A percentile compares a stretch with the other conserved stretches of the same genome.
These are phyloP conservation scores for Plenodomus tracheiphilus DNA, from an alignment of 2,329 filamentous ascomycete genomes.

Conservation along the genomic window DNA sequence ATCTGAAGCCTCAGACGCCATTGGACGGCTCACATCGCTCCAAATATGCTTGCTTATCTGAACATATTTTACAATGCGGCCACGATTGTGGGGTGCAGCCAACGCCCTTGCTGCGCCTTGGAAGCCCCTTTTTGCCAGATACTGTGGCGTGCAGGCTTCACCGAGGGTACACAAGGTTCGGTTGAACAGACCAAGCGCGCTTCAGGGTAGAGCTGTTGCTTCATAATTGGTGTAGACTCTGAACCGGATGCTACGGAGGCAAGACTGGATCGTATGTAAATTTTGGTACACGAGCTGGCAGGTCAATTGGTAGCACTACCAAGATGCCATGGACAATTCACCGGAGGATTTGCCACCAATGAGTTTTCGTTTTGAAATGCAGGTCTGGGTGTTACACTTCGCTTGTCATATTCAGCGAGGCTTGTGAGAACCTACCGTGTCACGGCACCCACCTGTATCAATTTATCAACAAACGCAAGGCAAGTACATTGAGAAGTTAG, in stretches of 20 bases:
- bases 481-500: background rate
- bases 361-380: too few relatives aligned
- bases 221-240: background rate
- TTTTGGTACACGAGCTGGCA: too few relatives aligned
- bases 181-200: conserved; percentile 16
- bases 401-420: too few relatives aligned
- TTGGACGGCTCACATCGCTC: background rate
- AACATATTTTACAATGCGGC: conserved; percentile 1
- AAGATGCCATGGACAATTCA: background rate
- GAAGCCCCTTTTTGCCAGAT: conserved; percentile 8
- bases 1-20: conserved; percentile 9
- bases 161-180: conserved; percentile 13
- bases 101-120: conserved; percentile 6
- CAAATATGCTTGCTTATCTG: background rate
- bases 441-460: too few relatives aligned
- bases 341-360: too few relatives aligned
- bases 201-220: background rate
- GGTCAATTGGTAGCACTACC: background rate
- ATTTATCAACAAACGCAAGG: background rate
- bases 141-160: conserved; percentile 11
- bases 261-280: too few relatives aligned
- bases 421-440: too few relatives aligned
- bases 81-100: conserved; percentile 3
- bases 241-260: background rate
- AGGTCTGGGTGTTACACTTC: too few relatives aligned